These are phyloP conservation scores for Durio zibethinus DNA, from an alignment of 345 rosid genomes.

Conservation along the genomic window DNA sequence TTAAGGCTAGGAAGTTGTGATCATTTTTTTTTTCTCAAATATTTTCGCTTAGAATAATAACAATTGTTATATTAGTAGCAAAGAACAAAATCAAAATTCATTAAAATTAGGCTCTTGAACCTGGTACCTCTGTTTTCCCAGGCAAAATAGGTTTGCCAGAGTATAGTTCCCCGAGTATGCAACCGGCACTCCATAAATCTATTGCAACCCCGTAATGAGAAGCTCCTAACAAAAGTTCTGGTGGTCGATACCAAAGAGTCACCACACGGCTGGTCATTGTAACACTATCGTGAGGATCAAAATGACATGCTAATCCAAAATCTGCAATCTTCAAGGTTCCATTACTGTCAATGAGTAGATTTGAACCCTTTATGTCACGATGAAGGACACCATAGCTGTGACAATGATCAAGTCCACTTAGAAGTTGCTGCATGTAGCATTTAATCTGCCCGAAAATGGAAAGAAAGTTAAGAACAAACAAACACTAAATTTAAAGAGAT, in stretches of 20 bases:
- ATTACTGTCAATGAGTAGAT: constrained; percentile 74
- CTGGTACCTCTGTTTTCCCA: constrained; percentile 85
- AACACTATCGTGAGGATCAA: constrained; percentile 47
- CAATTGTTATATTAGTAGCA: not conserved
- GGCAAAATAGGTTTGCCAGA: constrained; percentile 84
- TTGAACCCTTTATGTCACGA: constrained; percentile 97
- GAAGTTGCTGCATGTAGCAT: constrained; percentile 94
- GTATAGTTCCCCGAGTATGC: constrained; percentile 90
- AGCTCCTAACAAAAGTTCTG: constrained; percentile 94
- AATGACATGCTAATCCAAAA: constrained; percentile 86
- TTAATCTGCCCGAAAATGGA: constrained; percentile 50
- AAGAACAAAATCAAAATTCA: not conserved
- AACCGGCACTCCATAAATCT: constrained; percentile 96
- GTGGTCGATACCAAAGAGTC: constrained; percentile 98
- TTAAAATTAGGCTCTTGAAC: not conserved
- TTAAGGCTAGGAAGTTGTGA: not conserved
- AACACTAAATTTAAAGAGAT: not conserved
- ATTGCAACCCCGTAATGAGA: constrained; percentile 75
- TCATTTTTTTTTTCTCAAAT: not conserved
- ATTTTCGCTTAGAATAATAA: not conserved
- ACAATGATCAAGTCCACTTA: constrained; percentile 92
- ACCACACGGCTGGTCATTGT: constrained; percentile 93
- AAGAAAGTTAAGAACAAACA: not conserved
- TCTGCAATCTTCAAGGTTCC: constrained; percentile 94
- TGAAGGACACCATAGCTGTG: constrained; percentile 80